Percentiles rank a stretch among this genome's conserved stretches.
phyloP scores from a whole-genome alignment of 768 basidiomycete genomes.

The Termitomyces sp. region DNA sequence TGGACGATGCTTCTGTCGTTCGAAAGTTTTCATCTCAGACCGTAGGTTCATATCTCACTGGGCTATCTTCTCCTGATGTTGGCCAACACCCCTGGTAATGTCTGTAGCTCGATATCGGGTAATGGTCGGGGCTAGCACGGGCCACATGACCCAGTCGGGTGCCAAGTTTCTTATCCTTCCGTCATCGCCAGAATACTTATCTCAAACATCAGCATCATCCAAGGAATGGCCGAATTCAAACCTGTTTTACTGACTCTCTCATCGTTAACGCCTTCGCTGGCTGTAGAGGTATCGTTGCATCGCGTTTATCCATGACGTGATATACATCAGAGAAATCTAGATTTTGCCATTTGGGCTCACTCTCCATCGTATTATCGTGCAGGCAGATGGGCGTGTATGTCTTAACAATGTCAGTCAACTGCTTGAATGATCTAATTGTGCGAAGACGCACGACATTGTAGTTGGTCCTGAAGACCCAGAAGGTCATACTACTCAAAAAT shows the following conservation, averaged over 20 bases:
- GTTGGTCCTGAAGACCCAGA: slow-evolving; percentile 63
- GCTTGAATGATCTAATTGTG: background rate
- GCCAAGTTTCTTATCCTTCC: background rate
- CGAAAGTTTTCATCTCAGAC: no score
- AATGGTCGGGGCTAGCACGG: slow-evolving; percentile 7
- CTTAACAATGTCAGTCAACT: background rate
- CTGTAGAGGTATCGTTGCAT: slow-evolving; percentile 44
- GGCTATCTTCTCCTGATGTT: background rate
- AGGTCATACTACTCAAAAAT: slow-evolving; percentile 55
- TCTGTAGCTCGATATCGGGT: slow-evolving; percentile 3
- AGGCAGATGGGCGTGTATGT: slow-evolving; percentile 56
- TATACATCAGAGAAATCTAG: slow-evolving; percentile 23
- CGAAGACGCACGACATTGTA: slow-evolving; percentile 70
- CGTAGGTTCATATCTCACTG: no score
- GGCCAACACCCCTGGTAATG: no score
- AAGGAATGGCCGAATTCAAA: slow-evolving; percentile 38
- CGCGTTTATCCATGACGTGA: background rate
- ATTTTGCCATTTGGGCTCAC: slow-evolving; percentile 64
- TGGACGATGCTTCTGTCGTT: background rate
- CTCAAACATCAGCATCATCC: background rate
- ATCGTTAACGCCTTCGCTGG: slow-evolving; percentile 49
- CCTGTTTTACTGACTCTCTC: slow-evolving; percentile 52
- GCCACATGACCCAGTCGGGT: slow-evolving; percentile 1
- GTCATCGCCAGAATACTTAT: background rate
- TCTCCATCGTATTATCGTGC: slow-evolving; percentile 60